Evolutionary conservation across 257 asterid species (phyloP), one percentile per base, ranked within the genome.

Genomic region (Solanum bulbocastanum): DNA sequence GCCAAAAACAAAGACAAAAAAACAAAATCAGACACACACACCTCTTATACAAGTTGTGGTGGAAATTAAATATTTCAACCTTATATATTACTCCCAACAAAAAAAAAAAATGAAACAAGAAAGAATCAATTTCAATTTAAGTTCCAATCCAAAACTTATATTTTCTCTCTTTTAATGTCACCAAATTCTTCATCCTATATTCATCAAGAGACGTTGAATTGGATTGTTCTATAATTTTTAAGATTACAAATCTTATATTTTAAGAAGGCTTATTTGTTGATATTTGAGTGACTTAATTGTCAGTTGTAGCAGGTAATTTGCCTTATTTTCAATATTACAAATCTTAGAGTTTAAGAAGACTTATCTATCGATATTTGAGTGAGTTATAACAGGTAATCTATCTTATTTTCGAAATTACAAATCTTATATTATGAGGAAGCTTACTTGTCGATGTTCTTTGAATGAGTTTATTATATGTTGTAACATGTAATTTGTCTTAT

Each of bases 11-110:
- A 87, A 83, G 15, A 79, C 42, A 88, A 91, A 92, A 88, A 89
- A 90, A 87, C 87, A 93, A 94, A 94, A 94, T 69, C 72, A 22
- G 11, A 78, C n/a, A 40, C 58, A 44, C 65, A 44, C 1, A 0
- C 62, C 1, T 90, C 40, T 83, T 32, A 69, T 82, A 84, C 88
- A 89, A 93, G 85, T 90, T 94, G 97, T 94, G 98, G 98, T 93
- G 90, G 90, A 91, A 90, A 88, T 91, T 88, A 84, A 49, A 85
- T 79, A n/a, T 30, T 52, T 44, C 22, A 15, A 86, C 84, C 82
- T 87, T 88, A 71, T 90, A 36, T 39, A 39, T 14, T 39, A 60
- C 69, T 60, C 30, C 16, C 82, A 74, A 35, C 30, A 16, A 71
- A 2, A 35, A 10, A 37, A 30, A 33, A 33, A 36, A 10, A 22